phyloP scores from a whole-genome alignment of 1,139 yeast genomes.

The Petasospora fabianii region DNA sequence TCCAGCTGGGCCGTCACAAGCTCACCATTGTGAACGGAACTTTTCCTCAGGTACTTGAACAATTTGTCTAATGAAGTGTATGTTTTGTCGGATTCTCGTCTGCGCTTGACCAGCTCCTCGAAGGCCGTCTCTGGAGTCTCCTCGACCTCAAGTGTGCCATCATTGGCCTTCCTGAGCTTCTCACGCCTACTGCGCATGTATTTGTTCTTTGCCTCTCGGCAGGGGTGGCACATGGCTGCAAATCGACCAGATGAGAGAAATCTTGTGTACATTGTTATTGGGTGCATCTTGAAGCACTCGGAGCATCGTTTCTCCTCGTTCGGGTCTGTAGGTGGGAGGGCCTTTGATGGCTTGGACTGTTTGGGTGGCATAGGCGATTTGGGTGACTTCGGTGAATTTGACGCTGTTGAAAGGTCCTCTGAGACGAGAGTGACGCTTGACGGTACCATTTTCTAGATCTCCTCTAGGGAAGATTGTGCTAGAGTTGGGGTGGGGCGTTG shows the following conservation, averaged over 20 bases:
- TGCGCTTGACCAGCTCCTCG: neutral
- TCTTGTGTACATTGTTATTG: slow-evolving; percentile 1
- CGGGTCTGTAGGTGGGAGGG: neutral
- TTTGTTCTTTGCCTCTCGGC: slow-evolving; percentile 6
- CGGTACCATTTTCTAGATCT: neutral
- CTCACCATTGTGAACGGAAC: neutral
- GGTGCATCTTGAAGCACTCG: slow-evolving; percentile 4
- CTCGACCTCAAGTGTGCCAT: neutral
- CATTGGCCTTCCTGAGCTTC: neutral
- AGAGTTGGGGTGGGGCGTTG: neutral
- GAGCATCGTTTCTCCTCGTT: slow-evolving; percentile 4
- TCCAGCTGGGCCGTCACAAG: neutral
- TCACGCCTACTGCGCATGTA: slow-evolving; percentile 4
- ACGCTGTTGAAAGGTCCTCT: neutral
- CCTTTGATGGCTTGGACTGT: neutral
- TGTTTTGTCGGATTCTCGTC: neutral
- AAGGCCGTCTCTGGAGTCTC: neutral
- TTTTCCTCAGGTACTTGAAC: neutral
- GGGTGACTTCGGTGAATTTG: neutral
- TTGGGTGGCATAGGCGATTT: neutral
- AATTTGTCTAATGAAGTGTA: neutral
- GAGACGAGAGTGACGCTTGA: neutral
- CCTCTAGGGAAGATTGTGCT: neutral
- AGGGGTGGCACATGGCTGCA: slow-evolving; percentile 7
- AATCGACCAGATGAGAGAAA: slow-evolving; percentile 5